A percentile compares a stretch with the other conserved stretches of the same genome.
Evolutionary conservation across 2,329 filamentous ascomycete species (phyloP).

Genomic region (Monosporascus sp.): DNA sequence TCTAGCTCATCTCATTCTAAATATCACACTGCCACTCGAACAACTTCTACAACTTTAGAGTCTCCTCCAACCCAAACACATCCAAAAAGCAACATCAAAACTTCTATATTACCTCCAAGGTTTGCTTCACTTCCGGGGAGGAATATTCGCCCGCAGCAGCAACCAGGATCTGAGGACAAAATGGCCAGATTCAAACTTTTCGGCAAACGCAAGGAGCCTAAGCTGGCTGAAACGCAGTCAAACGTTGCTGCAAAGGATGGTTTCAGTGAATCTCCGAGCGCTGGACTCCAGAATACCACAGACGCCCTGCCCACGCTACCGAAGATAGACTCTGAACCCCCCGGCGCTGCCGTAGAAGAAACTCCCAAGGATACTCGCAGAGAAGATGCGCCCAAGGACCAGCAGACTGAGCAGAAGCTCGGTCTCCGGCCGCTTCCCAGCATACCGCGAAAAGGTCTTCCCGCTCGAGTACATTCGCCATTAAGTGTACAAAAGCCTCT

Average conservation of each 20-base stretch:
- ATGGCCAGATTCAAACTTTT: constrained; percentile 9
- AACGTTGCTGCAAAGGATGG: constrained; percentile 1
- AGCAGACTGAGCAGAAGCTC: background rate
- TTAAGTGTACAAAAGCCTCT: background rate
- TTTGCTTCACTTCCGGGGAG: constrained; percentile 18
- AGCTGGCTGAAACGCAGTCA: constrained; percentile 1
- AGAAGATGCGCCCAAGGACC: background rate
- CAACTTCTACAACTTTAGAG: constrained; percentile 1
- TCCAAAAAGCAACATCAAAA: constrained; percentile 8
- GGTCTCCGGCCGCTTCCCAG: background rate
- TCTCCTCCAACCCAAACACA: constrained; percentile 18
- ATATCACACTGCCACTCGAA: background rate
- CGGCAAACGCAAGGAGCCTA: constrained; percentile 16
- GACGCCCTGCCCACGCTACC: background rate
- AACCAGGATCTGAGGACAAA: constrained; percentile 11
- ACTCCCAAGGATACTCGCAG: background rate
- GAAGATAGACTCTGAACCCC: background rate
- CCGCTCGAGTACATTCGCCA: background rate
- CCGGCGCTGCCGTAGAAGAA: background rate
- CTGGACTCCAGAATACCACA: background rate
- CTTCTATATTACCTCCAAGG: constrained; percentile 16
- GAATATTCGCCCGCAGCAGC: constrained; percentile 18
- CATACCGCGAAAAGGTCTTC: background rate
- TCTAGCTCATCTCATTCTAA: background rate
- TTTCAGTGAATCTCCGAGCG: background rate